phyloP scores from a whole-genome alignment of 768 basidiomycete species.

The Lactarius sanguifluus region DNA sequence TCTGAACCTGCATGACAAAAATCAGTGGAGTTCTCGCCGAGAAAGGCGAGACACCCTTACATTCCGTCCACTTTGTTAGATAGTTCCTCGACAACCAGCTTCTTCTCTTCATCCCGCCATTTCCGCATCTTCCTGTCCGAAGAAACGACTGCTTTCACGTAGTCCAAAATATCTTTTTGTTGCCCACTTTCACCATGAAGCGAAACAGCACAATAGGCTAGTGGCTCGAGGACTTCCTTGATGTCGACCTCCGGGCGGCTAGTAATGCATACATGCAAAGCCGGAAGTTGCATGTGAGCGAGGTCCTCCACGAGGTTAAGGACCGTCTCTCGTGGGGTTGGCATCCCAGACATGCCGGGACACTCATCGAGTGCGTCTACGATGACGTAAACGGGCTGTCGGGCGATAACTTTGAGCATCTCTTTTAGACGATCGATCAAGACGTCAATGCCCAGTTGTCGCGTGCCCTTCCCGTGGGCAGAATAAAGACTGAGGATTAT shows the following conservation, averaged over 20 bases:
- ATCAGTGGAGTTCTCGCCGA: not conserved
- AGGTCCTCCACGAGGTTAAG: not conserved
- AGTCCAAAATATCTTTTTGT: not conserved
- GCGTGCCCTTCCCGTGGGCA: not conserved
- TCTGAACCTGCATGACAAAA: not conserved
- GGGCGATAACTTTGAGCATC: not conserved
- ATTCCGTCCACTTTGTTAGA: not conserved
- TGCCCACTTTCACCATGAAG: not conserved
- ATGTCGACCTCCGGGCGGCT: not conserved
- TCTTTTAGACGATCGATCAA: not conserved
- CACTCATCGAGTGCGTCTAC: not conserved
- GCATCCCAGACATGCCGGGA: not conserved
- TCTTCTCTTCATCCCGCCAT: not conserved
- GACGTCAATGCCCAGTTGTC: not conserved
- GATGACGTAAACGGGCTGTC: not conserved
- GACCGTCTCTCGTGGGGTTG: not conserved
- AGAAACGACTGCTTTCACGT: not conserved
- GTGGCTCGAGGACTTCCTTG: not conserved
- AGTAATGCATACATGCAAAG: not conserved
- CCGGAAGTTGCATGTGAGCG: not conserved
- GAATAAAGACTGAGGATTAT: not conserved
- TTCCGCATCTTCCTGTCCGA: not conserved
- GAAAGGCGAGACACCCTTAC: not conserved
- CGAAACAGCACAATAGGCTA: not conserved
- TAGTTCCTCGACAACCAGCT: not conserved